Conservation (phyloP, 2,329 filamentous ascomycete genomes). For the Fulvia fulva region DNA sequence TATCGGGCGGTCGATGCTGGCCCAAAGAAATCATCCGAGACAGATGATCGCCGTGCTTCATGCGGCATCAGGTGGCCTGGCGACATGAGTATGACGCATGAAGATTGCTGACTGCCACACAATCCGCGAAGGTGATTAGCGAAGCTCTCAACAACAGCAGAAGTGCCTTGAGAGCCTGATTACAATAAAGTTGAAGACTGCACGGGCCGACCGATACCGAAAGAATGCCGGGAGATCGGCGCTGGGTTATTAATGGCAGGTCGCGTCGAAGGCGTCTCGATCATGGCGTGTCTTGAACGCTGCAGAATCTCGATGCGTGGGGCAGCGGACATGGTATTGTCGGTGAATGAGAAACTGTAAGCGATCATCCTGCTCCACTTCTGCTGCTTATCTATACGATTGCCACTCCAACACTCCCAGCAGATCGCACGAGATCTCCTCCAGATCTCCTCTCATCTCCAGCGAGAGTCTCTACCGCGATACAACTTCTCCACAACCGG, state of each 20-base stretch:
- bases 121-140: too few relatives aligned
- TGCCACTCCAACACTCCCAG: too few relatives aligned
- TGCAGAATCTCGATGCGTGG: neutral
- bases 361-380: neutral
- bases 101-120: too few relatives aligned
- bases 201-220: neutral
- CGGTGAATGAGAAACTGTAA: neutral
- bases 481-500: neutral
- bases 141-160: neutral
- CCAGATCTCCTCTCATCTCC: neutral
- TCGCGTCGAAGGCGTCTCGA: neutral
- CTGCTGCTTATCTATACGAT: too few relatives aligned
- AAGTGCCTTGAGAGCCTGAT: too few relatives aligned
- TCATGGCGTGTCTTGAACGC: neutral
- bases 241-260: neutral
- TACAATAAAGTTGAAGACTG: neutral
- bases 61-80: neutral
- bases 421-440: neutral
- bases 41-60: neutral
- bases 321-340: neutral
- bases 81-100: neutral
- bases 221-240: neutral
- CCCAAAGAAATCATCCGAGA: too few relatives aligned
- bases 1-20: too few relatives aligned
- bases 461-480: neutral